Conservation (phyloP, 2,329 filamentous ascomycete species). For the Cadophora malorum region DNA sequence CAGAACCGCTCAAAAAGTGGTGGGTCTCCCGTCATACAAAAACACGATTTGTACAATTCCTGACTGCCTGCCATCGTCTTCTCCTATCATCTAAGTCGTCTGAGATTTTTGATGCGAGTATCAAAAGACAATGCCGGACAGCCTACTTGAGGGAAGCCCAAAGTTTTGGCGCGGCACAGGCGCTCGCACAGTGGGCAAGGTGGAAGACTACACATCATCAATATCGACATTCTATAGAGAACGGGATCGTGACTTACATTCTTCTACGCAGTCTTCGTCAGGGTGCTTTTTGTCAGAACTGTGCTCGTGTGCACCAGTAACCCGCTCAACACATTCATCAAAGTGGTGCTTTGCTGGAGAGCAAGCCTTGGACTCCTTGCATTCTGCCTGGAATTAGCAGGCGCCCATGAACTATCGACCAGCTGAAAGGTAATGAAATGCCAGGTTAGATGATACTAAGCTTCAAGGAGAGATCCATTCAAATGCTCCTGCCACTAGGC, state of each 20-base stretch:
- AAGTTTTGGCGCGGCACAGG: slow-evolving; percentile 95
- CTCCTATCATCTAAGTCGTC: slow-evolving; percentile 33
- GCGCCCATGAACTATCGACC: background rate
- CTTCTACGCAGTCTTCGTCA: slow-evolving; percentile 97
- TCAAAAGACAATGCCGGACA: slow-evolving; percentile 18
- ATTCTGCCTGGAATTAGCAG: slow-evolving; percentile 65
- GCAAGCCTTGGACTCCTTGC: slow-evolving; percentile 85
- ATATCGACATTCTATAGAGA: background rate
- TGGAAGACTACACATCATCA: slow-evolving; percentile 81
- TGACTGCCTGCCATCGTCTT: slow-evolving; percentile 19
- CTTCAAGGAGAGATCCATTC: background rate
- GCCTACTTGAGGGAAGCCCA: slow-evolving; percentile 90
- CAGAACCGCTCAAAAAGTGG: slow-evolving; percentile 38
- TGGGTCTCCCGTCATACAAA: slow-evolving; percentile 40
- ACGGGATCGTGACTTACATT: slow-evolving; percentile 76
- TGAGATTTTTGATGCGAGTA: slow-evolving; percentile 27
- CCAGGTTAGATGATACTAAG: background rate
- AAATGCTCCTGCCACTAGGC: background rate
- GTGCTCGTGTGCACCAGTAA: slow-evolving; percentile 70
- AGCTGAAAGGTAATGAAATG: background rate
- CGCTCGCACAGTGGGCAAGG: slow-evolving; percentile 91
- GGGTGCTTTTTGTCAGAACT: slow-evolving; percentile 69
- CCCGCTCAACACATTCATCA: slow-evolving; percentile 96
- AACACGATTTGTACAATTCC: slow-evolving; percentile 42
- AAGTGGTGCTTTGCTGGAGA: slow-evolving; percentile 94